These are phyloP conservation scores for Citrullus colocynthis DNA, from an alignment of 306 rosid genomes.

Conservation along the genomic window DNA sequence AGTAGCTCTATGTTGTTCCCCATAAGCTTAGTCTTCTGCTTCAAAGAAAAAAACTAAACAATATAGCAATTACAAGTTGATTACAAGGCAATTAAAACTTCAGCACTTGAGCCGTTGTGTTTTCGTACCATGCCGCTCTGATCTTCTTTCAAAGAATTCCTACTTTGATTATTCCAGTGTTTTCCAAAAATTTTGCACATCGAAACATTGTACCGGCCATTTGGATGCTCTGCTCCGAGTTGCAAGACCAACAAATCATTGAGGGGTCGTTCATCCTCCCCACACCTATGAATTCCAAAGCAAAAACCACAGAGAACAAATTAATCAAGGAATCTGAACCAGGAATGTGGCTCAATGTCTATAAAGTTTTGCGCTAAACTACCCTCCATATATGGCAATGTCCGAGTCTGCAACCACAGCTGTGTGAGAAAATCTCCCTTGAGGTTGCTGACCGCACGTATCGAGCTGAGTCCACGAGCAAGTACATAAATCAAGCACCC, in stretches of 20 bases:
- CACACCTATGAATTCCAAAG: conserved; percentile 44
- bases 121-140: conserved; percentile 6
- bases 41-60: conserved; percentile 15
- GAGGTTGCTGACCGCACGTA: conserved; percentile 63
- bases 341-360: not conserved
- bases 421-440: conserved; percentile 88
- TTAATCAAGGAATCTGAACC: not conserved
- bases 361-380: not conserved
- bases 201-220: conserved; percentile 46
- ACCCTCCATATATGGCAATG: conserved; percentile 90
- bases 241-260: conserved; percentile 72
- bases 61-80: not conserved
- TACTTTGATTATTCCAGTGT: conserved; percentile 50
- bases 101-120: not conserved
- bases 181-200: conserved; percentile 67
- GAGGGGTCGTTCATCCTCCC: conserved; percentile 92
- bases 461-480: conserved; percentile 74
- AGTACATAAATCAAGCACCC: conserved; percentile 68
- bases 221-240: conserved; percentile 60
- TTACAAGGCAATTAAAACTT: not conserved
- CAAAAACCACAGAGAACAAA: not conserved
- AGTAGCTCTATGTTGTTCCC: conserved; percentile 28
- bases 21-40: conserved; percentile 34
- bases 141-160: conserved; percentile 25
- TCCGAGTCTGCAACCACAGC: conserved; percentile 62